Base-by-base conservation (phyloP, 306 rosid genomes). In the Castanopsis chinensis region DNA sequence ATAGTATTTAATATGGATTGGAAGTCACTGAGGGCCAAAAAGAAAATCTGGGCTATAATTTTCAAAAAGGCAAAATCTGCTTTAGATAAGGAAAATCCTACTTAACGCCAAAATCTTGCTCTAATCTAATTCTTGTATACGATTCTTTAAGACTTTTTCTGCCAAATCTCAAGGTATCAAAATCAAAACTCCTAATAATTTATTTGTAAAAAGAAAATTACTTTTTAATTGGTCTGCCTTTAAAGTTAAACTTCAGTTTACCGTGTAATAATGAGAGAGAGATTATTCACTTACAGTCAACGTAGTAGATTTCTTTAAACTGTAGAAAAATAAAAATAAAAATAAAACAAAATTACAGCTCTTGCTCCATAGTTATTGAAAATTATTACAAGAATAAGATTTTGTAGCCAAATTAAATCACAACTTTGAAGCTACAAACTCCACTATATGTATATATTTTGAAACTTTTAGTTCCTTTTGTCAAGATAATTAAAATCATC, bases 11-110 rank as follows among this genome's bases (percentile, higher is more conserved):
- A 32, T 64, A 83, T 81, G 87, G 61, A 58, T 82, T 70, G 83
- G 55, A 85, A 49, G 78, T 72, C 89, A 85, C 89, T 84, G 41
- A 74, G 77, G 79, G 75, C 81, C 79, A 81, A 78, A 89, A 82
- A 81, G 69, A 70, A 70, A 12, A 54, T 25, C 53, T 49, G 21
- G 51, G 65, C 20, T 55, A 7, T 37, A 45, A 75, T 55, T 43
- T 64, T 71, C 45, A 73, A 82, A 82, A 58, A 60, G 59, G 75
- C 10, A 70, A 81, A 49, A 77, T 85, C 71, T 74, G 75, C 83
- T 77, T 63, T 77, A 74, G 72, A 21, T 60, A 18, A 41, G 74
- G 69, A 33, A 80, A 79, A 27, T 72, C 61, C 23, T 25, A 12
- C 33, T 43, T 4, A 23, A 70, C 2, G 19, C 11, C 33, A 9